Percentiles rank a stretch among this genome's conserved stretches.
phyloP scores from a whole-genome alignment of 2,329 filamentous ascomycete species.

The Pseudogymnoascus sp. region DNA sequence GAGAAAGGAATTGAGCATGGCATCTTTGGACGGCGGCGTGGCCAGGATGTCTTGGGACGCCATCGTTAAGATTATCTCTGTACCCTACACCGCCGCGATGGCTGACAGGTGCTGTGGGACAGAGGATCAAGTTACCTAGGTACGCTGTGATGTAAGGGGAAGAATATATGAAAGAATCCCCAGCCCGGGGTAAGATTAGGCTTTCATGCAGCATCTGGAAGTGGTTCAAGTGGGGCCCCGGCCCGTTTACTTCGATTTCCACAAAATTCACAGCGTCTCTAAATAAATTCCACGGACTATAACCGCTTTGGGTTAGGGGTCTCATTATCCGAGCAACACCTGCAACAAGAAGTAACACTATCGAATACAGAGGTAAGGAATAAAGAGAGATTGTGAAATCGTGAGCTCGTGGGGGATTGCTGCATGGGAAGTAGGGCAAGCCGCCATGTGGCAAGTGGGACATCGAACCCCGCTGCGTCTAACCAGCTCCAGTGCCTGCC shows the following conservation, averaged over 20 bases:
- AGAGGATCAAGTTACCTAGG: neutral
- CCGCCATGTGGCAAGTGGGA: neutral
- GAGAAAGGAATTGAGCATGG: constrained; percentile 7
- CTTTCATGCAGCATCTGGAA: neutral
- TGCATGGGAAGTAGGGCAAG: neutral
- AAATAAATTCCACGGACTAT: neutral
- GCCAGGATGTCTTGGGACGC: constrained; percentile 3
- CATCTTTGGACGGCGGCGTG: neutral
- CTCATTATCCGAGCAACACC: neutral
- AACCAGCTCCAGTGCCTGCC: neutral
- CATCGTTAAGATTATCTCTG: neutral
- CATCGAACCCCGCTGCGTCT: neutral
- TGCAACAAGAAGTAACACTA: neutral
- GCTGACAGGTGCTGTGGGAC: neutral
- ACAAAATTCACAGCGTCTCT: neutral
- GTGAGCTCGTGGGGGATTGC: neutral
- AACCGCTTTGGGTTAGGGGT: neutral
- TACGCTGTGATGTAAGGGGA: neutral
- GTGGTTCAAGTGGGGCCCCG: neutral
- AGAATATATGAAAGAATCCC: neutral
- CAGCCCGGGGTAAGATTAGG: neutral
- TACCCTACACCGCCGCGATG: neutral
- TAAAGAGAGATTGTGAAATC: neutral
- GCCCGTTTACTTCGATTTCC: neutral
- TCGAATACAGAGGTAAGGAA: neutral